Evolutionary conservation across 108 stramenopile genomes (phyloP).

Genomic region (Phaeodactylum tricornutum): DNA sequence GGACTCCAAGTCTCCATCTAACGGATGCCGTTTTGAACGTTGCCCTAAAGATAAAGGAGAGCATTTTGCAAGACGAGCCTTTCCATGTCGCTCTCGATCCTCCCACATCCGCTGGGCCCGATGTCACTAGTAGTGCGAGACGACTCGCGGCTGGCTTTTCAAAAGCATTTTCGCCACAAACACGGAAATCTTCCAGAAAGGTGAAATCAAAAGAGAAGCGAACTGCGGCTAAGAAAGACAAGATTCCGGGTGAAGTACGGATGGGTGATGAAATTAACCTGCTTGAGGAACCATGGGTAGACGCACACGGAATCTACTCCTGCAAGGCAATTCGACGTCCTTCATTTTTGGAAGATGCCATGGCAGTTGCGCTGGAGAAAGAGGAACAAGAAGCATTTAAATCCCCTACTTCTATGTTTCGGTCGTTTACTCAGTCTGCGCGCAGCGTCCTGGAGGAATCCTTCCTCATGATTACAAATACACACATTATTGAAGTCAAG

Average conservation of each 20-base stretch:
- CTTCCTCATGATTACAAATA: constrained; percentile 80
- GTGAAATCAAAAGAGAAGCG: constrained; percentile 13
- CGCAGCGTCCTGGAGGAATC: constrained; percentile 80
- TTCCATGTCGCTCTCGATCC: constrained; percentile 43
- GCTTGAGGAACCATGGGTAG: constrained; percentile 74
- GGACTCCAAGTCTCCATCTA: constrained; percentile 82
- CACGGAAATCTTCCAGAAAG: neutral
- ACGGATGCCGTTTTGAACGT: constrained; percentile 77
- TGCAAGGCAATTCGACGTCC: constrained; percentile 80
- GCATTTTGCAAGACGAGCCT: constrained; percentile 56
- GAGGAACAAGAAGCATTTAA: constrained; percentile 29
- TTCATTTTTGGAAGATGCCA: constrained; percentile 60
- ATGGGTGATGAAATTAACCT: constrained; percentile 84
- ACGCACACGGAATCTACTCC: constrained; percentile 72
- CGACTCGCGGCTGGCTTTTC: constrained; percentile 1
- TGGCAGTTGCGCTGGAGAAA: constrained; percentile 27
- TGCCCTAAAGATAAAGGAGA: constrained; percentile 74
- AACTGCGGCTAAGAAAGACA: constrained; percentile 12
- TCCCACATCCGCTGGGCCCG: too few relatives aligned
- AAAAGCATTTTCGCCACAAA: constrained; percentile 3
- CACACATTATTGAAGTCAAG: constrained; percentile 72
- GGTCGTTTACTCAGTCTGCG: constrained; percentile 65
- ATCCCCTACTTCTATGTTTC: constrained; percentile 59
- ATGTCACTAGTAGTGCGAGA: neutral
- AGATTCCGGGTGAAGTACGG: constrained; percentile 25